Percentiles rank a stretch among this genome's conserved stretches.
Conservation (phyloP, 495 filamentous ascomycete species). For the Penicillium fimorum region DNA sequence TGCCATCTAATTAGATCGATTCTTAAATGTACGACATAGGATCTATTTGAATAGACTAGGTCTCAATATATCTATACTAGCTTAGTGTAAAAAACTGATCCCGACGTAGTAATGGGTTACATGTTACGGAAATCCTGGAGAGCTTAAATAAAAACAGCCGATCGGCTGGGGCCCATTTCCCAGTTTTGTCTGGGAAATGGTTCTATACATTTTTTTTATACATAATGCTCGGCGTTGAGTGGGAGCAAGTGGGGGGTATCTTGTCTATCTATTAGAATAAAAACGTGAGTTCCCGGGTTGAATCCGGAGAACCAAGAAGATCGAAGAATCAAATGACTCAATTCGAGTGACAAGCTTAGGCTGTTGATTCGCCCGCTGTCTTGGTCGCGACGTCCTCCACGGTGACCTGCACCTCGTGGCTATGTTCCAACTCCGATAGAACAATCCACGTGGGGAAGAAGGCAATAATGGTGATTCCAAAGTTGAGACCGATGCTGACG, state of each 20-base stretch:
- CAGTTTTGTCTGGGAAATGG: slow-evolving; percentile 3
- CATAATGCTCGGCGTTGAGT: slow-evolving; percentile 15
- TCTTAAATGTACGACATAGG: background rate
- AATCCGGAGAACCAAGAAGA: slow-evolving; percentile 7
- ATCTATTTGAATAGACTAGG: background rate
- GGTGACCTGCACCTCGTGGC: slow-evolving; percentile 32
- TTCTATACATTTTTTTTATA: slow-evolving; percentile 7
- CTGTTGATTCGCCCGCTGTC: slow-evolving; percentile 5
- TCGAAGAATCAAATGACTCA: slow-evolving; percentile 1
- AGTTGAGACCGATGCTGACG: slow-evolving; percentile 37
- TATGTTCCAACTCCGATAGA: slow-evolving; percentile 33
- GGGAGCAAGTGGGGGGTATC: slow-evolving; percentile 10
- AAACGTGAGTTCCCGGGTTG: background rate
- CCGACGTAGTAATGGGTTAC: background rate
- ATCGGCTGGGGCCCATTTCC: background rate
- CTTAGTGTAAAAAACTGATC: background rate
- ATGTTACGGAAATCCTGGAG: background rate
- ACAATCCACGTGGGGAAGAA: slow-evolving; percentile 38
- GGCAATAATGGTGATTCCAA: slow-evolving; percentile 32
- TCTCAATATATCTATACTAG: background rate
- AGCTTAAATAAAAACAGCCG: background rate
- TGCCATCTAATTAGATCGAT: background rate
- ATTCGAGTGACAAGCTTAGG: background rate
- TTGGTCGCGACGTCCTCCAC: slow-evolving; percentile 21
- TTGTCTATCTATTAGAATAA: slow-evolving; percentile 8